Conservation (phyloP, 2,329 filamentous ascomycete species). For the Botrytis squamosa region DNA sequence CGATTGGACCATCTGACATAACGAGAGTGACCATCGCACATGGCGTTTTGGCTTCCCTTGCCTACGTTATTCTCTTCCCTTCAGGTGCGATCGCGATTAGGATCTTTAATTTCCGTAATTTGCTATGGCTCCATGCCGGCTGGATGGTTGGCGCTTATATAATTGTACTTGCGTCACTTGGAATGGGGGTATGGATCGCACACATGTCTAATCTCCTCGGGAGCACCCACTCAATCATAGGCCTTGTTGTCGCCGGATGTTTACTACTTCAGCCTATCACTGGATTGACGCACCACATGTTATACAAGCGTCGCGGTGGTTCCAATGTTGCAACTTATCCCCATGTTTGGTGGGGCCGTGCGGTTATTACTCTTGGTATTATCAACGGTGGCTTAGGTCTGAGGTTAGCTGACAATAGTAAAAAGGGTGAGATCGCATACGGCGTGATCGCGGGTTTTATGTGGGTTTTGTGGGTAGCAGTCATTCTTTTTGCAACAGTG, state of each 20-base stretch:
- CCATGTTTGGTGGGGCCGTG: slow-evolving; percentile 61
- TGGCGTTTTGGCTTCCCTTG: slow-evolving; percentile 57
- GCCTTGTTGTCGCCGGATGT: slow-evolving; percentile 53
- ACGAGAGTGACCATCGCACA: slow-evolving; percentile 43
- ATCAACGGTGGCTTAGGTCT: slow-evolving; percentile 65
- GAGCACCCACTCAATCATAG: slow-evolving; percentile 52
- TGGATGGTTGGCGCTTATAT: slow-evolving; percentile 56
- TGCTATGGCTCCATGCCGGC: slow-evolving; percentile 50
- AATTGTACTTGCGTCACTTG: slow-evolving; percentile 59
- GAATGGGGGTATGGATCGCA: slow-evolving; percentile 52
- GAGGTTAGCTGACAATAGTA: slow-evolving; percentile 45
- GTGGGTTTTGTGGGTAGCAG: slow-evolving; percentile 46
- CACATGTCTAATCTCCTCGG: slow-evolving; percentile 19
- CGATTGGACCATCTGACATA: slow-evolving; percentile 3
- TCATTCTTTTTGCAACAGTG: slow-evolving; percentile 30
- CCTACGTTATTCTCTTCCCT: slow-evolving; percentile 59
- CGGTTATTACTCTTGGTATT: slow-evolving; percentile 57
- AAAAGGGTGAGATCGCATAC: slow-evolving; percentile 52
- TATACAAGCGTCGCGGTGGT: slow-evolving; percentile 48
- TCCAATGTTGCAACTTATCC: slow-evolving; percentile 50
- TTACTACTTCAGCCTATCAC: slow-evolving; percentile 57
- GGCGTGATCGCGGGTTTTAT: slow-evolving; percentile 55
- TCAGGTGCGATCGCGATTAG: slow-evolving; percentile 62
- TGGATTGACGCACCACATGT: slow-evolving; percentile 56
- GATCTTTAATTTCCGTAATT: slow-evolving; percentile 48